Percentiles rank a stretch among this genome's conserved stretches.
phyloP scores from a whole-genome alignment of 257 asterid genomes.

The Solanum piurae region DNA sequence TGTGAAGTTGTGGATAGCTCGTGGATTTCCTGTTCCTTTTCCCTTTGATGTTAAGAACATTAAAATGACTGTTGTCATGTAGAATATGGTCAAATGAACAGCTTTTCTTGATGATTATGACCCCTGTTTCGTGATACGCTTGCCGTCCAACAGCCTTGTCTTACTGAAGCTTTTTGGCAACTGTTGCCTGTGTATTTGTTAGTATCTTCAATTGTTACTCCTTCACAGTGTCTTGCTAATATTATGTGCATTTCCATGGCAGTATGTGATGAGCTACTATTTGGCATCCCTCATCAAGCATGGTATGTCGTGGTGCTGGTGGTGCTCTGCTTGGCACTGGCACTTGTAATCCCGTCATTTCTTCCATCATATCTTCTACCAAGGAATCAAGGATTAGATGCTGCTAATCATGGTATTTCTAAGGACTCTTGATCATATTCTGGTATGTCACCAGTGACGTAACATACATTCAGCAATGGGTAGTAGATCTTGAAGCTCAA shows the following conservation, averaged over 20 bases:
- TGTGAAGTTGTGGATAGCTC: neutral
- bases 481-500: neutral
- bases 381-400: slow-evolving; percentile 22
- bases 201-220: neutral
- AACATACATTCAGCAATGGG: neutral
- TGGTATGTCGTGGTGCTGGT: slow-evolving; percentile 62
- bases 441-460: neutral
- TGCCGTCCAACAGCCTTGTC: neutral
- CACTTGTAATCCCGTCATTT: slow-evolving; percentile 48
- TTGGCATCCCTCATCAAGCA: slow-evolving; percentile 73
- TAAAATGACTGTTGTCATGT: neutral
- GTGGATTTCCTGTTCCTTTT: neutral
- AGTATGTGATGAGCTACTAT: slow-evolving; percentile 79
- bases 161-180: neutral
- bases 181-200: slow-evolving; percentile 1
- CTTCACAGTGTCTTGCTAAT: neutral
- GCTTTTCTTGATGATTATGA: neutral
- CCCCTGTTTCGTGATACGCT: neutral
- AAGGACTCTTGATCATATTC: slow-evolving; percentile 33
- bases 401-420: slow-evolving; percentile 11
- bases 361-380: slow-evolving; percentile 60
- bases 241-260: slow-evolving; percentile 16
- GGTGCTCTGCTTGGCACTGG: slow-evolving; percentile 47
- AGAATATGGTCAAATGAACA: neutral
- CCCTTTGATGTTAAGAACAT: neutral